phyloP scores from a whole-genome alignment of 352 stramenopile genomes.

The Phytophthora megakarya region DNA sequence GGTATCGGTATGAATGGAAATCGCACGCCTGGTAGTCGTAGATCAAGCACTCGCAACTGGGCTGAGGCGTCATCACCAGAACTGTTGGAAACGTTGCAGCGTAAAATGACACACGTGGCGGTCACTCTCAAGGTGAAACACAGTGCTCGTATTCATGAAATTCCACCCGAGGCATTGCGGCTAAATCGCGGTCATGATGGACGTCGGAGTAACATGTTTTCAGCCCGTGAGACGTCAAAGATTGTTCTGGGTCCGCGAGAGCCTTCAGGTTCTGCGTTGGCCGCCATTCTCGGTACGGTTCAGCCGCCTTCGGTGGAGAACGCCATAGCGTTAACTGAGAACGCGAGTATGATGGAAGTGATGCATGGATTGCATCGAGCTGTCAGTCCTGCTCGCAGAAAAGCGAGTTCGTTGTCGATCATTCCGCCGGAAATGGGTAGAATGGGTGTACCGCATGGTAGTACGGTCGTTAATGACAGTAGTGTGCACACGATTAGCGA shows the following conservation, averaged over 20 bases:
- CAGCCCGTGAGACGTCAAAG: slow-evolving; percentile 51
- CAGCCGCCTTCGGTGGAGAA: slow-evolving; percentile 58
- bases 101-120: slow-evolving; percentile 70
- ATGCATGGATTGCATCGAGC: slow-evolving; percentile 43
- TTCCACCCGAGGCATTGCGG: slow-evolving; percentile 32
- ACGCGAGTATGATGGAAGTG: slow-evolving; percentile 36
- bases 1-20: neutral
- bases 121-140: slow-evolving; percentile 65
- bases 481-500: neutral
- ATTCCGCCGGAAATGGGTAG: slow-evolving; percentile 16
- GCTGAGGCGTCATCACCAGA: slow-evolving; percentile 54
- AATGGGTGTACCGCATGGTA: neutral
- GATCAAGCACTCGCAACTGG: slow-evolving; percentile 32
- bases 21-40: neutral
- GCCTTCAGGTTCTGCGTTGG: slow-evolving; percentile 50
- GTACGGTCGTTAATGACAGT: neutral
- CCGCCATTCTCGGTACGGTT: slow-evolving; percentile 50
- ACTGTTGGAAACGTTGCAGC: slow-evolving; percentile 62
- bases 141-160: slow-evolving; percentile 33
- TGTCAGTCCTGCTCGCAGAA: slow-evolving; percentile 24
- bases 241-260: slow-evolving; percentile 62
- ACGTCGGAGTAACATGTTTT: slow-evolving; percentile 61
- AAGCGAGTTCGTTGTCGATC: slow-evolving; percentile 17
- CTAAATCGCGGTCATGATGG: slow-evolving; percentile 23
- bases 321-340: slow-evolving; percentile 53